Evolutionary conservation across 192 early-diverging fungal genomes (phyloP), one percentile per base, ranked within the genome.

Genomic region (Coemansia reversa): DNA sequence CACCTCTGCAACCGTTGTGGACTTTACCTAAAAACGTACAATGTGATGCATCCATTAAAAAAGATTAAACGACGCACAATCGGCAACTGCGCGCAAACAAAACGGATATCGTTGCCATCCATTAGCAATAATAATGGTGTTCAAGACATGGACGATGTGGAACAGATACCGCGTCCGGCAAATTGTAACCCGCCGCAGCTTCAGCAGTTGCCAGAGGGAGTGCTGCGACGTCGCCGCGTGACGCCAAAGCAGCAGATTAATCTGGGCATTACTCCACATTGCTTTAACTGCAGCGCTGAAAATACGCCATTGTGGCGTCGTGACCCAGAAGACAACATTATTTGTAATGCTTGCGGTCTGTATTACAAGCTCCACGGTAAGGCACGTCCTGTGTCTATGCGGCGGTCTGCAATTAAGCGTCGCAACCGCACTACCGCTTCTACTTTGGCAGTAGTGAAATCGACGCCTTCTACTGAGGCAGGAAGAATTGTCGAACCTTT

Each of bases 301-400:
- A 90, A 88, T n/a, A 99, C 97, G 3, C 90, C 94, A 1, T 84
- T 99, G 27, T 99, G 97, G 97, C 88, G 97, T 5, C 82, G 95
- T n/a, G 88, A 95, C 72, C 87, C 89, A 8, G 83, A 88, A 49
- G 96, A 95, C 30, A 90, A 93, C 28, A 87, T 93, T 2, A 87
- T 99, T 14, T 99, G 97, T 72, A 99, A 99, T 59, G 96, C 96
- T 0, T 99, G 97, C 69, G 97, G 97, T 0, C 75, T 99, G 59
- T 99, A 91, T 72, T 89, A 88, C 72, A 99, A 98, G 83, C 82
- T 99, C 20, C 97, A 99, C 70, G 92, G 91, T 32, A 89, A 91
- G 45, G 84, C 88, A 2, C 80, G 97, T 52, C 97, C 97, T 0
- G 85, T 94, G 18, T 86, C 86, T 55, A 85, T 99, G 76, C 94